These are phyloP conservation scores for Vanrija humicola DNA, from an alignment of 1,284 basidiomycete species.

Conservation along the genomic window DNA sequence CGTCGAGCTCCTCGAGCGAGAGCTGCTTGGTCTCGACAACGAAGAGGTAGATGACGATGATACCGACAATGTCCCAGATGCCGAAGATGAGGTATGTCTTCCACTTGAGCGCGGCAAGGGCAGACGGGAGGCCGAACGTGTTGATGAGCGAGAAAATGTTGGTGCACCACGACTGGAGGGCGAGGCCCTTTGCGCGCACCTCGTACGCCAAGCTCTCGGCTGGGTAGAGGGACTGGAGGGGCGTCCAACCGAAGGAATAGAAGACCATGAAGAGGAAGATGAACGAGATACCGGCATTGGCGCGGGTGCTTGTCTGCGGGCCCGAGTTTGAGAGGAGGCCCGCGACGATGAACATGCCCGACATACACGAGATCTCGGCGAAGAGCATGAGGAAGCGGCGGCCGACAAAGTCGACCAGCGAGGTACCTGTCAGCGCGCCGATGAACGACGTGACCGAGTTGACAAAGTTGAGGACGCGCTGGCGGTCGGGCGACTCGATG, in stretches of 20 bases:
- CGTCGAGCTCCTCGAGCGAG: constrained; percentile 57
- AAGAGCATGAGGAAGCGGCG: constrained; percentile 31
- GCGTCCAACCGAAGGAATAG: constrained; percentile 56
- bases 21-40: constrained; percentile 54
- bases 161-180: constrained; percentile 23
- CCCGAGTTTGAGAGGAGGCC: constrained; percentile 27
- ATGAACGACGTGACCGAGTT: constrained; percentile 27
- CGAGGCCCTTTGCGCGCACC: constrained; percentile 54
- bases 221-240: constrained; percentile 58
- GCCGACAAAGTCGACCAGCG: constrained; percentile 27
- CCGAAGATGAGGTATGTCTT: constrained; percentile 55
- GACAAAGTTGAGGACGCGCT: constrained; percentile 32
- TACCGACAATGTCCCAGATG: constrained; percentile 57
- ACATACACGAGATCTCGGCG: constrained; percentile 16
- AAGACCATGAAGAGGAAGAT: constrained; percentile 24
- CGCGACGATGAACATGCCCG: constrained; percentile 30
- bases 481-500: constrained; percentile 23
- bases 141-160: constrained; percentile 27
- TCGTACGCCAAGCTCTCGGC: constrained; percentile 57
- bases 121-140: constrained; percentile 36
- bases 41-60: constrained; percentile 58
- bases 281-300: constrained; percentile 33
- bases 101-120: constrained; percentile 25
- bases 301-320: constrained; percentile 16
- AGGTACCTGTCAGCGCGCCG: constrained; percentile 29